phyloP scores from a whole-genome alignment of 2,329 filamentous ascomycete genomes.

The Ophiostoma tasmaniense region DNA sequence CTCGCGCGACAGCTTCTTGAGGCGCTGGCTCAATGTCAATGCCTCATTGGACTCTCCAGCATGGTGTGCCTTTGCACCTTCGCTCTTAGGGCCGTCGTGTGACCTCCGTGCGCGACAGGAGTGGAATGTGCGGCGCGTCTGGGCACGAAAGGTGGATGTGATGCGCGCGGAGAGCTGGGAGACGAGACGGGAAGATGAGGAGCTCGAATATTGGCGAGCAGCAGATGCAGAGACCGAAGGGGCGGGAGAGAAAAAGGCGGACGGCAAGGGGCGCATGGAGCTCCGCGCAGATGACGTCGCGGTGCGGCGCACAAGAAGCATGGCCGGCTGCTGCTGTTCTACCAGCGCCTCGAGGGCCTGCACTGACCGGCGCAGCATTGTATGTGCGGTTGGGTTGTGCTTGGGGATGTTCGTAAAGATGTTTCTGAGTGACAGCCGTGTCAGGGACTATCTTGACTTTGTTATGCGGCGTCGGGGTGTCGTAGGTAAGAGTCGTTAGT shows the following conservation, averaged over 20 bases:
- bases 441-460: neutral
- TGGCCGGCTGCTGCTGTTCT: constrained; percentile 9
- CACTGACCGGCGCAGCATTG: constrained; percentile 15
- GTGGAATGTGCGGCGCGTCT: constrained; percentile 25
- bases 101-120: constrained; percentile 24
- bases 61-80: neutral
- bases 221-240: neutral
- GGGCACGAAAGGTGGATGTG: neutral
- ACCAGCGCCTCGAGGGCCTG: constrained; percentile 13
- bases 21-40: constrained; percentile 53
- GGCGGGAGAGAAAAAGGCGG: neutral
- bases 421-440: neutral
- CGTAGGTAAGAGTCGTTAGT: neutral
- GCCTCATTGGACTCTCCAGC: neutral
- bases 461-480: neutral
- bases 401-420: neutral
- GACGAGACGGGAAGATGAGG: neutral
- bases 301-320: constrained; percentile 7
- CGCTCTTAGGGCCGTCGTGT: constrained; percentile 17
- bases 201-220: neutral
- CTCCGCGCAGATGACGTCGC: neutral
- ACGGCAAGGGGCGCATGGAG: neutral
- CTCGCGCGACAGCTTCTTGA: constrained; percentile 79
- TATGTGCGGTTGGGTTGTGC: neutral
- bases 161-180: neutral